Percentiles rank a stretch among this genome's conserved stretches.
Conservation (phyloP, 2,329 filamentous ascomycete species). For the Xylariales sp. region DNA sequence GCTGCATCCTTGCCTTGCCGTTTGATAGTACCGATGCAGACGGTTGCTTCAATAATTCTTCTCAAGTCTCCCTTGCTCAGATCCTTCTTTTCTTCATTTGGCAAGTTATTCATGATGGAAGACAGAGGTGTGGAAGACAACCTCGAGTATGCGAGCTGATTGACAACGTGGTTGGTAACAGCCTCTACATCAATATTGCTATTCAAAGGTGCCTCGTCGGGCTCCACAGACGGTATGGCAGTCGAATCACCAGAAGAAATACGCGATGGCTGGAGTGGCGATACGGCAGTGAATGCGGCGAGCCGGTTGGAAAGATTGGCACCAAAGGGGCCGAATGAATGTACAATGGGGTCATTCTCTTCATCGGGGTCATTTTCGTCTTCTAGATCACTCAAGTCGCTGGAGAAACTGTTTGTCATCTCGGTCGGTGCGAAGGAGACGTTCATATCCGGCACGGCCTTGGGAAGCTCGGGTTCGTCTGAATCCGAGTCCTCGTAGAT, state of each 20-base stretch:
- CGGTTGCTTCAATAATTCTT: constrained; percentile 65
- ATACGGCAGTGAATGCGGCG: constrained; percentile 66
- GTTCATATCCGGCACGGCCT: constrained; percentile 19
- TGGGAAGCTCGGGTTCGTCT: constrained; percentile 46
- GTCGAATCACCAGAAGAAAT: constrained; percentile 15
- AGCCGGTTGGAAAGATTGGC: constrained; percentile 80
- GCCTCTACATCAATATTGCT: constrained; percentile 33
- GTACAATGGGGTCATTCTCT: constrained; percentile 89
- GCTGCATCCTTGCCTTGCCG: constrained; percentile 95
- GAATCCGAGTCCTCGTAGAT: constrained; percentile 70
- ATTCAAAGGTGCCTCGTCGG: constrained; percentile 21
- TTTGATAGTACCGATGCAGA: constrained; percentile 82
- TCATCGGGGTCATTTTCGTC: constrained; percentile 79
- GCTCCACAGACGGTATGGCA: constrained; percentile 17
- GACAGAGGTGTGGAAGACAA: constrained; percentile 88
- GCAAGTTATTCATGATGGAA: constrained; percentile 82
- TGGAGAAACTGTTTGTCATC: constrained; percentile 49
- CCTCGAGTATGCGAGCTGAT: constrained; percentile 92
- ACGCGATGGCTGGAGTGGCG: constrained; percentile 48
- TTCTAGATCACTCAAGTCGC: constrained; percentile 49
- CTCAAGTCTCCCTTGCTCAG: constrained; percentile 63
- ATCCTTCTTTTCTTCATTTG: constrained; percentile 55
- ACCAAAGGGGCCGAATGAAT: constrained; percentile 88
- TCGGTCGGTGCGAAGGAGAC: constrained; percentile 47
- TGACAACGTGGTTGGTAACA: constrained; percentile 82